Evolutionary conservation across 1,139 yeast species (phyloP).

Genomic region (Candida tunisiensis): DNA sequence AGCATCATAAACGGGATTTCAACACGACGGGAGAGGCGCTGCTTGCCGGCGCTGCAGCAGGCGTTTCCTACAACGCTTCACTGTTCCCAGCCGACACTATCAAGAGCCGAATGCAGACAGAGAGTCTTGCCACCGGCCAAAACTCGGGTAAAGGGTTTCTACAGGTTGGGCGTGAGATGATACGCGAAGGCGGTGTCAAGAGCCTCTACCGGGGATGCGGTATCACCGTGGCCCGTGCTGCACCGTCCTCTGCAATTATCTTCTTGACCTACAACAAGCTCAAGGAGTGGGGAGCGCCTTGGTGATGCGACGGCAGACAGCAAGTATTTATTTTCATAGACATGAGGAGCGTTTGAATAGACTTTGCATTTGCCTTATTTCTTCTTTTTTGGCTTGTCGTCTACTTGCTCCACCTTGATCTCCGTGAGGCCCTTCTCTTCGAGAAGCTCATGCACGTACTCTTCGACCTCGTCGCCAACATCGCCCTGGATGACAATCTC

Average conservation of each 20-base stretch:
- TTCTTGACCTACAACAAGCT: conserved; percentile 64
- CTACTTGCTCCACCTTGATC: conserved; percentile 75
- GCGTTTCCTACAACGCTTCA: conserved; percentile 61
- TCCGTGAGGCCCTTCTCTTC: conserved; percentile 71
- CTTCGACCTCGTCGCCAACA: conserved; percentile 82
- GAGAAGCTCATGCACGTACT: conserved; percentile 49
- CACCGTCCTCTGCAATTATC: conserved; percentile 82
- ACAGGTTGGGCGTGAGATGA: conserved; percentile 23
- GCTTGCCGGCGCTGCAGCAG: conserved; percentile 75
- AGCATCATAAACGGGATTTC: conserved; percentile 7
- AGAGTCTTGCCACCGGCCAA: conserved; percentile 18
- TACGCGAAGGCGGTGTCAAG: conserved; percentile 34
- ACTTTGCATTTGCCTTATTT: conserved; percentile 4
- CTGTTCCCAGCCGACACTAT: conserved; percentile 86
- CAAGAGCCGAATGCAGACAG: conserved; percentile 75
- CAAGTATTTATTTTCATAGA: neutral
- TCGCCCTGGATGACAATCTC: conserved; percentile 93
- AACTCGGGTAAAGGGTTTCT: conserved; percentile 16
- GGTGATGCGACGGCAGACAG: neutral
- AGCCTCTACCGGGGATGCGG: conserved; percentile 79
- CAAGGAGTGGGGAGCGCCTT: conserved; percentile 25
- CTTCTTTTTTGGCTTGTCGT: conserved; percentile 69
- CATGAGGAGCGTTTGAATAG: neutral
- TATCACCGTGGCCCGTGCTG: conserved; percentile 63
- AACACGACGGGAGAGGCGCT: conserved; percentile 41